These are phyloP conservation scores for Durusdinium trenchii DNA, from an alignment of 73 alveolate genomes.

Conservation along the genomic window DNA sequence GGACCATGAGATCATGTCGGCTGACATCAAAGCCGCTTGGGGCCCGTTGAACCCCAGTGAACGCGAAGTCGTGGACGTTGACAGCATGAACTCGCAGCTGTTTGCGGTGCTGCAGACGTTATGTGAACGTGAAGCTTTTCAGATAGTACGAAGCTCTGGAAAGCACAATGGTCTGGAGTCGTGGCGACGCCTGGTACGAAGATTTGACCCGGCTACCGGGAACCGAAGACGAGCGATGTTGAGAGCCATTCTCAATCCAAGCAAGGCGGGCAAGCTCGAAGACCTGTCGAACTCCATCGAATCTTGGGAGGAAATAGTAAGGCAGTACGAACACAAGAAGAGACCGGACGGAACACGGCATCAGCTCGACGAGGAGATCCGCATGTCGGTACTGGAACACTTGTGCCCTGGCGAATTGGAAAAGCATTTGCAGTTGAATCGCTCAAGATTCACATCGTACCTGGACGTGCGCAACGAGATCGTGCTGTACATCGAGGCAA, in stretches of 20 bases:
- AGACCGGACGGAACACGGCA: neutral
- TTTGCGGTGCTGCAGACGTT: neutral
- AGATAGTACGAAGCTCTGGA: neutral
- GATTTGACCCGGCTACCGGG: neutral
- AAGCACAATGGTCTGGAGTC: neutral
- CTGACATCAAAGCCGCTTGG: neutral
- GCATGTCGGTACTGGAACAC: neutral
- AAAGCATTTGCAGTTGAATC: neutral
- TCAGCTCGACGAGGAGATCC: neutral
- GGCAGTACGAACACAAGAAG: neutral
- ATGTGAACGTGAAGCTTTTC: neutral
- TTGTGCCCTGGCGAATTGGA: neutral
- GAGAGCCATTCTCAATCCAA: neutral
- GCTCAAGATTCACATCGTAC: too few species aligned
- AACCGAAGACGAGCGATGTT: neutral
- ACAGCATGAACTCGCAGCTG: neutral
- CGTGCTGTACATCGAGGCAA: too few species aligned
- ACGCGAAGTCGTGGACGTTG: neutral
- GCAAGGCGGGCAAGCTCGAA: neutral
- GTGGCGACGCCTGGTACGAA: neutral
- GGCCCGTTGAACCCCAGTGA: neutral
- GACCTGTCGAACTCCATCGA: neutral
- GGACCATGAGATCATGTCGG: neutral
- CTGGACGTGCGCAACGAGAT: too few species aligned
- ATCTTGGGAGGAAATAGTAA: neutral